Evolutionary conservation across 78 protist genomes (phyloP), one percentile per base, ranked within the genome.

Genomic region (Ministeria vibrans): DNA sequence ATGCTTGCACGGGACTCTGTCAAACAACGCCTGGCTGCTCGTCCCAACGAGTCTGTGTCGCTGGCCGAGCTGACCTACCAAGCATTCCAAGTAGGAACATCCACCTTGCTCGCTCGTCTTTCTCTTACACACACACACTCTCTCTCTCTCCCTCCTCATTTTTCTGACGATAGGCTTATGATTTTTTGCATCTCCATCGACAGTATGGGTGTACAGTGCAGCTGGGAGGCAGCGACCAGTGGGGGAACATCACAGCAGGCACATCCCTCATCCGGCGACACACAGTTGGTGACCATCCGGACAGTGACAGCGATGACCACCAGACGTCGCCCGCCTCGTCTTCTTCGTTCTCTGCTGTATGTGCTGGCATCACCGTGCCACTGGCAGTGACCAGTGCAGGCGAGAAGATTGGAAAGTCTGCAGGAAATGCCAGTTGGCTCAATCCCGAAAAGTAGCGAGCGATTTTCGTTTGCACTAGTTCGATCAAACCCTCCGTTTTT

Each of bases 171-270:
- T n/a, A n/a, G 79, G 86, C 93, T 0, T 84, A 82, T 66, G 96
- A 93, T 41, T 93, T 87, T 61, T 45, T 61, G 11, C 88, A 90
- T 43, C 79, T 93, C 6, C 11, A 59, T 69, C 0, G 39, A 18
- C 36, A 36, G 46, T 49, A 86, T n/a, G 20, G 44, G 6, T 84
- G 89, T 46, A 4, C 42, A 0, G 32, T 93, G 4, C 96, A 93
- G 73, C 45, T 93, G 30, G 96, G 96, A 18, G 96, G 96, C 39
- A 80, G 88, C 27, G 96, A 93, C 66, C 96, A 93, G 71, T 93
- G 96, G 94, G 96, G 96, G 28, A 93, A 93, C 73, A 91, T 93
- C 25, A 78, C 85, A 2, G 90, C 87, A 11, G 96, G 96, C 39
- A 78, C 59, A 38, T 87, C 83, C 46, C 76, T 91, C 20, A 79